Evolutionary conservation across 148 eudicot species (phyloP), one percentile per base, ranked within the genome.

Genomic region (Dysphania ambrosioides): DNA sequence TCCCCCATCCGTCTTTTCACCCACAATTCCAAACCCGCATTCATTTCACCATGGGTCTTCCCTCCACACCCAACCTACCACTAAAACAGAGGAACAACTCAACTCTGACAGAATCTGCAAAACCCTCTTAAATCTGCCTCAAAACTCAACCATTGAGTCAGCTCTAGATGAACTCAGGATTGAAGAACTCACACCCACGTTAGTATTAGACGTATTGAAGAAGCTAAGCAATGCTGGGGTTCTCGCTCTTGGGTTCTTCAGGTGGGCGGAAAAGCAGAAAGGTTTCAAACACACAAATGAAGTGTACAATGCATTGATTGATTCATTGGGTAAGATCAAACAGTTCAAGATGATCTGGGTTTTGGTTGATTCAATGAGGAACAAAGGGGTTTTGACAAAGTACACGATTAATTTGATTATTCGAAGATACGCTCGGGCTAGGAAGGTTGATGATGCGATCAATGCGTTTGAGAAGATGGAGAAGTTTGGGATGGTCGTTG

Each of bases 311-410:
- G 84, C 86, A 2, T 77, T 93, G 72, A 86, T 93, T 57, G 97
- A 93, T 53, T 79, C 95, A 6, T 34, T 93, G 42, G 97, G 98
- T 11, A 93, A 91, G 72, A 91, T 91, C 30, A 93, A 89, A 75
- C 98, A 91, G 79, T 93, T 88, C 75, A 91, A 85, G 61, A 71
- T 89, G 82, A 77, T 90, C 8, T 86, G 92, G 94, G 73, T 42
- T 12, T 69, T 91, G 56, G 88, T 91, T 71, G 71, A 80, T 57
- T 87, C 86, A 2, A 89, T 93, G 97, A 91, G 82, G 49, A 72
- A 55, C 12, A 85, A 83, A 69, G 88, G 87, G 60, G 36, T 89
- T 13, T 70, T 93, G 71, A 75, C 73, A 0, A 91, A 88, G 66
- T 87, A 85, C 71, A 88, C 98, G 5, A 88, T 93, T 79, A 84